Conservation (phyloP, 306 rosid species). For the Fragaria nilgerrensis region DNA sequence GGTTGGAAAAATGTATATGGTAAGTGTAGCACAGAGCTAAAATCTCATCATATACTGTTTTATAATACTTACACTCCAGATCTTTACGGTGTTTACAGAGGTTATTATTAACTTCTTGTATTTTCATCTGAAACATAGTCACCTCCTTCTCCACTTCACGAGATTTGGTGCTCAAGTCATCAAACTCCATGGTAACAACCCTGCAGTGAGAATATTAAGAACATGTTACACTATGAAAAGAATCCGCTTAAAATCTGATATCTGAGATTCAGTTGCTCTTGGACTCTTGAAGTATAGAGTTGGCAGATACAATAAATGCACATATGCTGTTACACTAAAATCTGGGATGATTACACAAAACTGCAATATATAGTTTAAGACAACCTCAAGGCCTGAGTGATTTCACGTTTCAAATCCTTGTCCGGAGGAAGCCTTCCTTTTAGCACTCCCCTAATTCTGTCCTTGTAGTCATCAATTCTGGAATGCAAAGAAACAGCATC, state of each 20-base stretch:
- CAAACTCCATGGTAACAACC: conserved; percentile 59
- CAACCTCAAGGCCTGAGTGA: conserved; percentile 68
- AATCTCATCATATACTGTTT: conserved; percentile 1
- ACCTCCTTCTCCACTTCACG: conserved; percentile 88
- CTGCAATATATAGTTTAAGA: conserved; percentile 10
- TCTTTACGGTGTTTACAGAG: conserved; percentile 68
- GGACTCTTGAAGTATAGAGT: not conserved
- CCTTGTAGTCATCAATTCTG: conserved; percentile 77
- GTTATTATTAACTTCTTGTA: conserved; percentile 60
- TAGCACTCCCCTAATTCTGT: conserved; percentile 72
- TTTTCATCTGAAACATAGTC: conserved; percentile 69
- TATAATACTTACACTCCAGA: conserved; percentile 66
- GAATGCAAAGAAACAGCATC: conserved; percentile 31
- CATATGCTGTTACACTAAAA: not conserved
- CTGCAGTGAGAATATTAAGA: conserved; percentile 34
- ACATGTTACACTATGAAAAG: not conserved
- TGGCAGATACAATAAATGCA: not conserved
- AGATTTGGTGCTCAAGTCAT: conserved; percentile 62
- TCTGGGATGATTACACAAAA: not conserved
- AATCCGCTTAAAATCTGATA: not conserved
- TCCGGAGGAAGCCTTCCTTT: conserved; percentile 89
- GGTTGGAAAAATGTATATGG: not conserved
- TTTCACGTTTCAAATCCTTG: conserved; percentile 82
- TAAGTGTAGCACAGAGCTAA: not conserved
- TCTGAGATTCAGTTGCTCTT: not conserved